Conservation (phyloP, 257 asterid species). For the Lycium ferocissimum region DNA sequence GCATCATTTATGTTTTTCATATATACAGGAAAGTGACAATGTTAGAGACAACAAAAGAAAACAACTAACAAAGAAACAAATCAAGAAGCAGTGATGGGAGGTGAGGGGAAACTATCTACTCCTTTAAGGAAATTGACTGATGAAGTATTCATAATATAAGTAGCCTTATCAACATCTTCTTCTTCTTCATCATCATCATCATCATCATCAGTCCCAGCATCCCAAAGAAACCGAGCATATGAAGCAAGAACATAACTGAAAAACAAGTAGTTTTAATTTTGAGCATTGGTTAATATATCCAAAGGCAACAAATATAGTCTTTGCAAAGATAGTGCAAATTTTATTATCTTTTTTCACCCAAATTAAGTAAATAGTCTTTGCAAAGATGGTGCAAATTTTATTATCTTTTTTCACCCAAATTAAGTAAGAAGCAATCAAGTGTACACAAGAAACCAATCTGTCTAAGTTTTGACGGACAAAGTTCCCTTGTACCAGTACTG, state of each 20-base stretch:
- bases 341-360: neutral
- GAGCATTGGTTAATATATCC: neutral
- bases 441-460: neutral
- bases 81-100: neutral
- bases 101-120: slow-evolving; percentile 7
- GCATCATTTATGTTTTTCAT: neutral
- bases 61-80: neutral
- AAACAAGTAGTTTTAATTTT: neutral
- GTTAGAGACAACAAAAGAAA: neutral
- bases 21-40: neutral
- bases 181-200: neutral
- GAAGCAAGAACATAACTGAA: slow-evolving; percentile 24
- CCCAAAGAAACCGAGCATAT: slow-evolving; percentile 25
- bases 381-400: neutral
- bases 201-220: neutral
- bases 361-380: no score
- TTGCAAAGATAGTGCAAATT: neutral
- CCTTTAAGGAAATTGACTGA: neutral
- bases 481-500: no score
- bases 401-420: neutral
- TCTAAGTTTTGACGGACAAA: no score
- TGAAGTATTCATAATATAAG: neutral
- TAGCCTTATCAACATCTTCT: neutral
- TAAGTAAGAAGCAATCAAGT: neutral
- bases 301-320: neutral